Conservation (phyloP, 805 yeast species). For the Blastobotrys parvus region DNA sequence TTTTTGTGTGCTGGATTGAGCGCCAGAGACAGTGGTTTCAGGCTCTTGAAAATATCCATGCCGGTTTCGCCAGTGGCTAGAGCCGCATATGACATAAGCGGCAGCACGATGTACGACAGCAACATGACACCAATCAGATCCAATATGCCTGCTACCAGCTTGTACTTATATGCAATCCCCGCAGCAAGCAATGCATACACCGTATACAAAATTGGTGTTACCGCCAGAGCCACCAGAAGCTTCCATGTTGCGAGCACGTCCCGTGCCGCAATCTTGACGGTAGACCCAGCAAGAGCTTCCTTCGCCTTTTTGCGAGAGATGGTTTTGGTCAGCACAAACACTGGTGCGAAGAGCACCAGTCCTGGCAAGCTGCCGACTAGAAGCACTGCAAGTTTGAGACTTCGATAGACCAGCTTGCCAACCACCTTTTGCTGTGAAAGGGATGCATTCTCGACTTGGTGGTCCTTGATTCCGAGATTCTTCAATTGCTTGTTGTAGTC, state of each 20-base stretch:
- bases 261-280: conserved; percentile 84
- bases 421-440: conserved; percentile 45
- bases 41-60: conserved; percentile 73
- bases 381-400: conserved; percentile 47
- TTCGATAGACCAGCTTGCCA: conserved; percentile 39
- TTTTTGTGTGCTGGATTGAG: conserved; percentile 30
- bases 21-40: conserved; percentile 64
- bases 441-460: conserved; percentile 58
- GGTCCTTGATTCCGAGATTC: conserved; percentile 59
- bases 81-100: conserved; percentile 76
- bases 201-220: conserved; percentile 80
- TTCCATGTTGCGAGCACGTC: conserved; percentile 99
- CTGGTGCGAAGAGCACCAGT: conserved; percentile 77
- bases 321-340: conserved; percentile 66
- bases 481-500: conserved; percentile 60
- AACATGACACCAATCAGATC: conserved; percentile 31
- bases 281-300: conserved; percentile 74
- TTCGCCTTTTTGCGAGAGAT: conserved; percentile 67
- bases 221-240: conserved; percentile 75
- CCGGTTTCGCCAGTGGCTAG: conserved; percentile 89
- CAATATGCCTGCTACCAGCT: conserved; percentile 23
- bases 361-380: conserved; percentile 77
- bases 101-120: conserved; percentile 56
- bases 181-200: conserved; percentile 55
- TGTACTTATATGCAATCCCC: conserved; percentile 24